phyloP scores from a whole-genome alignment of 768 basidiomycete genomes.

The Kondoa subrosea region DNA sequence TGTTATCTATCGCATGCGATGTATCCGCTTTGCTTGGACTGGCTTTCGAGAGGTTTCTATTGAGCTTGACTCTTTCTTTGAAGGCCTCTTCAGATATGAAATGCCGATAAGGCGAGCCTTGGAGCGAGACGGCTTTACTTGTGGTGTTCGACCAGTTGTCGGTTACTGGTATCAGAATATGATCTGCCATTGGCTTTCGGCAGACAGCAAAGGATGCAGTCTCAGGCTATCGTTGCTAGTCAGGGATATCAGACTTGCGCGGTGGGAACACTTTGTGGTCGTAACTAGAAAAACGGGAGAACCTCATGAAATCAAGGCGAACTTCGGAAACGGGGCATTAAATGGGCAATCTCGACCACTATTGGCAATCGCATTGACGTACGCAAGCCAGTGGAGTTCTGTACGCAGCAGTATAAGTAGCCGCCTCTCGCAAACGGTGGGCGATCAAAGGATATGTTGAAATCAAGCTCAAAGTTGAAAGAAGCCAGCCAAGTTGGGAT shows the following conservation, averaged over 20 bases:
- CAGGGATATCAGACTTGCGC: neutral
- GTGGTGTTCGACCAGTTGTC: neutral
- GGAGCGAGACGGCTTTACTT: neutral
- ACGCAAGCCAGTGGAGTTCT: too few species aligned
- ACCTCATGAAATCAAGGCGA: too few species aligned
- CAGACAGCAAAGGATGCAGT: too few species aligned
- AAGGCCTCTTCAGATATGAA: slow-evolving; percentile 3
- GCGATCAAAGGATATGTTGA: too few species aligned
- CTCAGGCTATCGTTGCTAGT: neutral
- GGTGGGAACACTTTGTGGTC: neutral
- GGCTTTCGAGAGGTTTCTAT: neutral
- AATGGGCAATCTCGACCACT: too few species aligned
- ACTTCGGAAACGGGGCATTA: too few species aligned
- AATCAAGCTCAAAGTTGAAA: too few species aligned
- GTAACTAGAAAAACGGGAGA: too few species aligned
- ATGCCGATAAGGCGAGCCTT: neutral
- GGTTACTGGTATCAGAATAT: neutral
- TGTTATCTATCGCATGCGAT: neutral
- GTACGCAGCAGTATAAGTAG: too few species aligned
- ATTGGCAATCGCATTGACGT: too few species aligned
- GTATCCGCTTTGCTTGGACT: neutral
- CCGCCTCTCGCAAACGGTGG: too few species aligned
- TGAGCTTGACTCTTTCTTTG: neutral
- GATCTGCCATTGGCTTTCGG: neutral
- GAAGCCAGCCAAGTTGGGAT: too few species aligned